phyloP scores from a whole-genome alignment of 2,329 filamentous ascomycete species.

The Aspergillus tanneri region DNA sequence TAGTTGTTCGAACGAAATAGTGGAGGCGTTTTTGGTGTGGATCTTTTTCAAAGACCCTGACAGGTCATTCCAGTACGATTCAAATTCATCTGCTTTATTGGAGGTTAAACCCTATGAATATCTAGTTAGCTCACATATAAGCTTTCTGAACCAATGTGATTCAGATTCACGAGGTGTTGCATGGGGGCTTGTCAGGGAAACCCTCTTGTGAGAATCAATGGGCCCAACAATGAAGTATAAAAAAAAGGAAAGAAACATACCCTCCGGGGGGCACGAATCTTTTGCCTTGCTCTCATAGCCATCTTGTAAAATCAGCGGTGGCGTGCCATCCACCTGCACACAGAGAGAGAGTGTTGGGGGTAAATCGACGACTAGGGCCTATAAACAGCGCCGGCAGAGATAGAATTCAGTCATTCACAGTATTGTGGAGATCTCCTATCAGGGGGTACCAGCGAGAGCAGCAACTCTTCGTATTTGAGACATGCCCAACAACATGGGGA shows the following conservation, averaged over 20 bases:
- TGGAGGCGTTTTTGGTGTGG: slow-evolving; percentile 85
- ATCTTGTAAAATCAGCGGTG: slow-evolving; percentile 34
- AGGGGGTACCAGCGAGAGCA: neutral
- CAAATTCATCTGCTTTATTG: slow-evolving; percentile 70
- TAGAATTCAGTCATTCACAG: neutral
- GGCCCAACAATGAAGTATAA: slow-evolving; percentile 10
- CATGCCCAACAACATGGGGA: neutral
- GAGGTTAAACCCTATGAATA: slow-evolving; percentile 54
- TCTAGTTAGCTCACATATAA: slow-evolving; percentile 4
- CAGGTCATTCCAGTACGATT: slow-evolving; percentile 78
- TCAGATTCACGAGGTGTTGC: too few species aligned
- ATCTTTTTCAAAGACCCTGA: slow-evolving; percentile 79
- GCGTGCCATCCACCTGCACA: slow-evolving; percentile 12
- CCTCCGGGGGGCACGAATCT: slow-evolving; percentile 66
- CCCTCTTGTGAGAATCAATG: neutral
- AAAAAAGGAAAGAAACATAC: slow-evolving; percentile 49
- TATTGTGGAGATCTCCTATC: neutral
- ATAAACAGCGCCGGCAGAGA: neutral
- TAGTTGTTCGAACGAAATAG: slow-evolving; percentile 89
- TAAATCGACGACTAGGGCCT: slow-evolving; percentile 1
- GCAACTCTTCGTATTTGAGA: neutral
- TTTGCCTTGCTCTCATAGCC: slow-evolving; percentile 58
- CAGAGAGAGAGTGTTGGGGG: slow-evolving; percentile 9
- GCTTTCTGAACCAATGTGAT: too few species aligned
- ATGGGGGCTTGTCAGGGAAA: neutral